Conservation (phyloP, 768 basidiomycete genomes). For the Daedalea quercina region DNA sequence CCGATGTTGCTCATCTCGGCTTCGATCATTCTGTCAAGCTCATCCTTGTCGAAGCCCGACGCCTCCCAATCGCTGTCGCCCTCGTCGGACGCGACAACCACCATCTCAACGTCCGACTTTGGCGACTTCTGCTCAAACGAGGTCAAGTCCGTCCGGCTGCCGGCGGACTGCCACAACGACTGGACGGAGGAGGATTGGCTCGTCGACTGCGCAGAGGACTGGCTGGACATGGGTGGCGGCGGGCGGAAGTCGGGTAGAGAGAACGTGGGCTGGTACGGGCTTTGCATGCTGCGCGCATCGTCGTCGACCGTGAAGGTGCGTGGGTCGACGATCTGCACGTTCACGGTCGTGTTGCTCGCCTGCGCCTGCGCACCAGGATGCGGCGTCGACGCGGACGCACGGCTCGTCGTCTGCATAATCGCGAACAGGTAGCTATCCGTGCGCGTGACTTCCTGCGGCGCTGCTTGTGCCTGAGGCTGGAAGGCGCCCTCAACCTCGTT, state of each 20-base stretch:
- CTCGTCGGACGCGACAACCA: constrained; percentile 8
- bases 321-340: constrained; percentile 1
- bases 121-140: constrained; percentile 8
- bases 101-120: constrained; percentile 19
- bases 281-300: background rate
- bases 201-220: constrained; percentile 9
- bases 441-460: background rate
- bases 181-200: constrained; percentile 8
- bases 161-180: constrained; percentile 7
- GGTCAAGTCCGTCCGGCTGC: constrained; percentile 2
- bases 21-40: constrained; percentile 7
- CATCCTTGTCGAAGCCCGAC: constrained; percentile 12
- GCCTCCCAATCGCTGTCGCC: constrained; percentile 16
- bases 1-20: background rate
- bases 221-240: background rate
- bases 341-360: background rate
- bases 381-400: background rate
- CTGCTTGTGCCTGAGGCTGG: background rate
- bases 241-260: background rate
- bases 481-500: background rate
- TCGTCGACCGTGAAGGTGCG: constrained; percentile 1
- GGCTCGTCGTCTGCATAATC: background rate
- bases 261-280: background rate
- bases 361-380: background rate
- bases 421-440: background rate